Evolutionary conservation across 192 early-diverging fungal species (phyloP).

Genomic region (Chytriomyces sp.): DNA sequence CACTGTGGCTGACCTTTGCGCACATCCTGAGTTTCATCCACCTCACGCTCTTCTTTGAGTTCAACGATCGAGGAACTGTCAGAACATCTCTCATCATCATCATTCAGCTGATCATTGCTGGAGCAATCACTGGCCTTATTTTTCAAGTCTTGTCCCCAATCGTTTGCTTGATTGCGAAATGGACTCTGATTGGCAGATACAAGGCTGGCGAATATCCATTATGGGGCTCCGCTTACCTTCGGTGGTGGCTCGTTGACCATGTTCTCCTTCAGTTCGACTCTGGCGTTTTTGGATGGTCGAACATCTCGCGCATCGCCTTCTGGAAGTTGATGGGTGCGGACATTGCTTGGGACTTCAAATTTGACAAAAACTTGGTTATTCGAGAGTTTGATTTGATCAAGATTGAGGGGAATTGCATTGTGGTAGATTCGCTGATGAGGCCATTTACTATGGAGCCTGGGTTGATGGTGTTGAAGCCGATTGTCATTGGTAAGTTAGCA

Average conservation of each 20-base stretch:
- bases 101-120: slow-evolving; percentile 21
- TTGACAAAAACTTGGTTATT: slow-evolving; percentile 39
- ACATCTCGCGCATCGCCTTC: slow-evolving; percentile 32
- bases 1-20: slow-evolving; percentile 4
- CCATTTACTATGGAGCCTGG: slow-evolving; percentile 46
- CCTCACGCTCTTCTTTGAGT: not conserved
- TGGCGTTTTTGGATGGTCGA: slow-evolving; percentile 39
- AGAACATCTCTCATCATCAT: not conserved
- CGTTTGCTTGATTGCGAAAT: slow-evolving; percentile 47
- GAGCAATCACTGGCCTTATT: slow-evolving; percentile 10
- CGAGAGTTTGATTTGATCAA: slow-evolving; percentile 53
- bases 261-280: slow-evolving; percentile 23
- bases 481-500: slow-evolving; percentile 39
- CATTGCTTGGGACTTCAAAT: slow-evolving; percentile 39
- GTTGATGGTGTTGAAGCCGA: slow-evolving; percentile 44
- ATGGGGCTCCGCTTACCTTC: slow-evolving; percentile 49
- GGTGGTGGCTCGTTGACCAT: slow-evolving; percentile 55
- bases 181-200: slow-evolving; percentile 54
- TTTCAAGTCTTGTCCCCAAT: slow-evolving; percentile 38
- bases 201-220: slow-evolving; percentile 48
- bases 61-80: not conserved
- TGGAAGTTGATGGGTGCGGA: slow-evolving; percentile 41
- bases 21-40: not conserved
- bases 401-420: slow-evolving; percentile 39
- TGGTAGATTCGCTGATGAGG: slow-evolving; percentile 43